Evolutionary conservation across 306 rosid species (phyloP).

Genomic region (Gastrolobium villosum): DNA sequence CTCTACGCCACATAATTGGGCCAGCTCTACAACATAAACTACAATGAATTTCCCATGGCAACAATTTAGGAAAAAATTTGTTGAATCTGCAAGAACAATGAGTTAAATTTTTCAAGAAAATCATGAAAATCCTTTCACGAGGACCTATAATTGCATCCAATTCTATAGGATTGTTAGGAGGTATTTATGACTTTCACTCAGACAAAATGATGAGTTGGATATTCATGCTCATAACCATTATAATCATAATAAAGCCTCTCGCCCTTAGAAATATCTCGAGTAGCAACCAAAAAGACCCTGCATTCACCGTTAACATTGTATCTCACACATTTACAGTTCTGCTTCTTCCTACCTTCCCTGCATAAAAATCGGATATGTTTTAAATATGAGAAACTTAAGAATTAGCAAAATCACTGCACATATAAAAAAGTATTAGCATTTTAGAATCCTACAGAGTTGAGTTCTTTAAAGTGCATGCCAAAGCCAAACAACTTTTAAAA

Average conservation of each 20-base stretch:
- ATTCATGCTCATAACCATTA: conserved; percentile 84
- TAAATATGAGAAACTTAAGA: conserved; percentile 45
- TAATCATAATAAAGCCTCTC: conserved; percentile 93
- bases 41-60: conserved; percentile 52
- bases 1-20: conserved; percentile 55
- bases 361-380: conserved; percentile 55
- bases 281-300: conserved; percentile 85
- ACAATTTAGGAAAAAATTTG: conserved; percentile 41
- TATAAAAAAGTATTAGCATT: conserved; percentile 21
- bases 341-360: conserved; percentile 92
- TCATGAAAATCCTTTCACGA: conserved; percentile 44
- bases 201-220: conserved; percentile 83
- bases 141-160: conserved; percentile 57
- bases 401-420: conserved; percentile 34
- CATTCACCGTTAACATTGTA: conserved; percentile 78
- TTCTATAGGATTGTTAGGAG: conserved; percentile 39
- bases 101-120: conserved; percentile 48
- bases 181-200: conserved; percentile 57
- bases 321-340: conserved; percentile 89
- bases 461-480: conserved; percentile 38
- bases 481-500: conserved; percentile 35
- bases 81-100: conserved; percentile 51
- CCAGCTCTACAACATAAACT: conserved; percentile 56
- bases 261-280: conserved; percentile 81
- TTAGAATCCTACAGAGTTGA: conserved; percentile 22